Conservation (phyloP, 768 basidiomycete species). For the Coprinellus micaceus region DNA sequence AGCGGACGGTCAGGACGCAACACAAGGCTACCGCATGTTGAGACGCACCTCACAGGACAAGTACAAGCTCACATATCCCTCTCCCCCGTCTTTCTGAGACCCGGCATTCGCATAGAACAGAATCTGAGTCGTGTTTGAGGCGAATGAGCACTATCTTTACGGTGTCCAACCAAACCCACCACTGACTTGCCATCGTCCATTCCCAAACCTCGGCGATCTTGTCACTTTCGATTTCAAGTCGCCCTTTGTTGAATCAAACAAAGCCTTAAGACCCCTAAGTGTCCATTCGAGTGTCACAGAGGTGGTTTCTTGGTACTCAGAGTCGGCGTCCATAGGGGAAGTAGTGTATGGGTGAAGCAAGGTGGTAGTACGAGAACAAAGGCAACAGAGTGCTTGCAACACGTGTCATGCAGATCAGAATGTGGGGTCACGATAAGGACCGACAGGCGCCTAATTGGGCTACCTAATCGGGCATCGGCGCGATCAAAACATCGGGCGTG, state of each 20-base stretch:
- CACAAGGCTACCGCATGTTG: not conserved
- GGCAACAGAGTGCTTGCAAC: not conserved
- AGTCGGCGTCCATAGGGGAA: slow-evolving; percentile 22
- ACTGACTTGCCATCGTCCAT: slow-evolving; percentile 70
- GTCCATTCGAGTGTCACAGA: slow-evolving; percentile 76
- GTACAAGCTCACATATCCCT: slow-evolving; percentile 67
- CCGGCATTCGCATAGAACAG: slow-evolving; percentile 85
- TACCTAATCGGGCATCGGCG: not conserved
- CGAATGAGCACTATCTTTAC: not conserved
- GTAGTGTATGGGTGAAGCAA: not conserved
- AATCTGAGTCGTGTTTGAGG: slow-evolving; percentile 46
- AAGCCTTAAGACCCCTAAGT: slow-evolving; percentile 58
- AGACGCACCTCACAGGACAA: slow-evolving; percentile 72
- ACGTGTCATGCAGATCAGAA: not conserved
- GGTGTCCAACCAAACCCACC: not conserved
- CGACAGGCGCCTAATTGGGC: slow-evolving; percentile 3
- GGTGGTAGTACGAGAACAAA: not conserved
- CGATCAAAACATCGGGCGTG: not conserved
- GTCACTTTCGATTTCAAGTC: slow-evolving; percentile 74
- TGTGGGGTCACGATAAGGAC: slow-evolving; percentile 4
- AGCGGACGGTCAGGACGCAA: not conserved
- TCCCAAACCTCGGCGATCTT: slow-evolving; percentile 73
- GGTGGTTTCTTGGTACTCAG: slow-evolving; percentile 48
- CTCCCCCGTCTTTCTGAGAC: slow-evolving; percentile 41
- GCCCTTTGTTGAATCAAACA: slow-evolving; percentile 80